Percentiles rank a stretch among this genome's conserved stretches.
Conservation (phyloP, 1,139 yeast genomes). For the Pichiaceae sp. region DNA sequence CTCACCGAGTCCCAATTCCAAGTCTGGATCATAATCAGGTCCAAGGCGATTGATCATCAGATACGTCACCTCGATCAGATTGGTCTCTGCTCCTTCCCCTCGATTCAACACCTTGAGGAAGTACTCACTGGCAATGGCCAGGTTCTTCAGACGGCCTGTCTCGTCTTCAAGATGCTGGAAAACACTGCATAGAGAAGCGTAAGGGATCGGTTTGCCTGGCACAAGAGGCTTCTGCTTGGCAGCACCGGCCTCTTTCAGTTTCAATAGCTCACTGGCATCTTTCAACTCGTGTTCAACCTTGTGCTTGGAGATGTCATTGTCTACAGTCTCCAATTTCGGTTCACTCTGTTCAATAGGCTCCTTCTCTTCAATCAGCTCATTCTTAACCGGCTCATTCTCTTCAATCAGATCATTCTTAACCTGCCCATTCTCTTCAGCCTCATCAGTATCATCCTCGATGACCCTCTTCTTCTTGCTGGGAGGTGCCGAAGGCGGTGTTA, state of each 20-base stretch:
- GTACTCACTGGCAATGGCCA: constrained; percentile 64
- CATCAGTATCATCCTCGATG: not conserved
- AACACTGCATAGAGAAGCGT: constrained; percentile 54
- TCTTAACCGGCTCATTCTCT: constrained; percentile 2
- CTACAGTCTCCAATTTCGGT: constrained; percentile 4
- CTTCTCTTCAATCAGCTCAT: constrained; percentile 2
- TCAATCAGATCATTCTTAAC: not conserved
- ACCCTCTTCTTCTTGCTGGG: constrained; percentile 1
- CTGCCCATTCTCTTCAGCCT: constrained; percentile 2
- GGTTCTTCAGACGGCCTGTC: constrained; percentile 74
- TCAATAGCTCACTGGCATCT: constrained; percentile 17
- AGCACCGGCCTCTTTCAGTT: constrained; percentile 13
- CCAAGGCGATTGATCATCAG: constrained; percentile 83
- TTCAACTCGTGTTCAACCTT: constrained; percentile 13
- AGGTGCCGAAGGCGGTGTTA: not conserved
- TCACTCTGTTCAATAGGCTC: constrained; percentile 1
- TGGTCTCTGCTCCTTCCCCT: constrained; percentile 32
- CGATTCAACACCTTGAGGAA: constrained; percentile 49
- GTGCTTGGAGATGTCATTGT: constrained; percentile 12
- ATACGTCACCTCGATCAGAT: constrained; percentile 65
- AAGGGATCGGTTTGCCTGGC: constrained; percentile 35
- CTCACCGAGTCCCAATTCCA: constrained; percentile 91
- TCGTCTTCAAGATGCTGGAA: constrained; percentile 74
- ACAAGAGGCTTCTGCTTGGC: constrained; percentile 3
- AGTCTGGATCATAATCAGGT: constrained; percentile 84